These are phyloP conservation scores for Phytophthora hybrid DNA, from an alignment of 352 stramenopile genomes.

Conservation along the genomic window DNA sequence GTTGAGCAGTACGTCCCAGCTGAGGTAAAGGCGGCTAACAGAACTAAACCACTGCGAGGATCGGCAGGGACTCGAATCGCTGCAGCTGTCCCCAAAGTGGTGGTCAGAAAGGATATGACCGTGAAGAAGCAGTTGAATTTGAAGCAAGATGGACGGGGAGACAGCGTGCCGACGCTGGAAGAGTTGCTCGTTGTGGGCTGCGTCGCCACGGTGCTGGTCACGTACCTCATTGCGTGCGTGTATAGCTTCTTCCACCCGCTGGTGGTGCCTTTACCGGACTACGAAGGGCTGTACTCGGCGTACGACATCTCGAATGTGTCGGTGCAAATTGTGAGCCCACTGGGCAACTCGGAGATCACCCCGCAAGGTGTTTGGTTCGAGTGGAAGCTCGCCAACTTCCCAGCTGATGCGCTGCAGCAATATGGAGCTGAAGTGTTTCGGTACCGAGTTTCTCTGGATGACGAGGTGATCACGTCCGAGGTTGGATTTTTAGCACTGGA, in stretches of 20 bases:
- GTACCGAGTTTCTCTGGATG: conserved; percentile 52
- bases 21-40: conserved; percentile 1
- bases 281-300: conserved; percentile 43
- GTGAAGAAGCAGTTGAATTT: neutral
- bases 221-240: conserved; percentile 52
- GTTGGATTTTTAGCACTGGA: conserved; percentile 40
- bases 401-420: conserved; percentile 38
- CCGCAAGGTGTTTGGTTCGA: conserved; percentile 42
- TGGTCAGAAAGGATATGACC: neutral
- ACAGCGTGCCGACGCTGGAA: conserved; percentile 11
- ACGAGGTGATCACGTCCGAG: conserved; percentile 45
- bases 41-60: conserved; percentile 5
- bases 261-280: conserved; percentile 46
- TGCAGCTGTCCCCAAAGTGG: neutral
- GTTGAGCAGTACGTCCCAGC: neutral
- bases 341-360: conserved; percentile 23
- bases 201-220: conserved; percentile 38
- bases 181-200: conserved; percentile 37
- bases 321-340: conserved; percentile 43
- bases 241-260: conserved; percentile 57
- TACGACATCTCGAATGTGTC: conserved; percentile 61
- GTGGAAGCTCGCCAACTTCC: conserved; percentile 56
- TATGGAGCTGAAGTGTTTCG: conserved; percentile 58
- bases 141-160: neutral
- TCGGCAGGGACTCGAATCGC: neutral